Percentiles rank a stretch among this genome's conserved stretches.
Conservation (phyloP, 2,329 filamentous ascomycete genomes). For the Drechslerella dactyloides region DNA sequence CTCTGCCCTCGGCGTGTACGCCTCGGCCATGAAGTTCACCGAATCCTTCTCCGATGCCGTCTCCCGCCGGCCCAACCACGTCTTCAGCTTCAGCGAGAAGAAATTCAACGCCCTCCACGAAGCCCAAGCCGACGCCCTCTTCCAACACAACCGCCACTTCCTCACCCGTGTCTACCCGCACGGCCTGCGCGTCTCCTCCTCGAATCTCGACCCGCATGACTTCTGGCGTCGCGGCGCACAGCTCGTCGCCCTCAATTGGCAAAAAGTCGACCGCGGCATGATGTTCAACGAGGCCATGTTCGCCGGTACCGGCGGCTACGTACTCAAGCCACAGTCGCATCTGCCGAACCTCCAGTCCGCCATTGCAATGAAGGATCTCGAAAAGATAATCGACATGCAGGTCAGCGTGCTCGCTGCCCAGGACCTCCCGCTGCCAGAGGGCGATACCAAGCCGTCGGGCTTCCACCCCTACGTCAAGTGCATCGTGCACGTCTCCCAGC, state of each 20-base stretch:
- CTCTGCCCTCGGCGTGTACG: conserved; percentile 54
- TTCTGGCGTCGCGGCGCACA: conserved; percentile 72
- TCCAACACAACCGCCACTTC: conserved; percentile 68
- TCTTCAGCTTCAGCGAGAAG: conserved; percentile 70
- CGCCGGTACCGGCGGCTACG: conserved; percentile 66
- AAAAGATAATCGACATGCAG: conserved; percentile 62
- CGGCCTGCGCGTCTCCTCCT: conserved; percentile 68
- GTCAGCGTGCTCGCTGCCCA: conserved; percentile 68
- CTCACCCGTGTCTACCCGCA: conserved; percentile 73
- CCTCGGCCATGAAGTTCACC: conserved; percentile 53
- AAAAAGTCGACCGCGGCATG: conserved; percentile 69
- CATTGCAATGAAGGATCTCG: conserved; percentile 18
- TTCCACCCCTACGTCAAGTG: conserved; percentile 69
- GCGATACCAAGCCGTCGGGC: conserved; percentile 62
- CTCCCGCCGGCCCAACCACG: conserved; percentile 64
- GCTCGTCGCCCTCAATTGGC: conserved; percentile 72
- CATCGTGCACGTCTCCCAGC: conserved; percentile 67
- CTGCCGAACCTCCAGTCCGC: conserved; percentile 52
- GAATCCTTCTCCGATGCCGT: conserved; percentile 51
- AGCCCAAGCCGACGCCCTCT: conserved; percentile 62
- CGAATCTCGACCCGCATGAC: conserved; percentile 69
- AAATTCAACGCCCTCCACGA: conserved; percentile 66
- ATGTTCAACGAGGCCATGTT: conserved; percentile 75
- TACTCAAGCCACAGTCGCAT: conserved; percentile 68
- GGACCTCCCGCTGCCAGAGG: conserved; percentile 63